Conservation (phyloP, 495 filamentous ascomycete genomes). For the Aspergillus asperescens region DNA sequence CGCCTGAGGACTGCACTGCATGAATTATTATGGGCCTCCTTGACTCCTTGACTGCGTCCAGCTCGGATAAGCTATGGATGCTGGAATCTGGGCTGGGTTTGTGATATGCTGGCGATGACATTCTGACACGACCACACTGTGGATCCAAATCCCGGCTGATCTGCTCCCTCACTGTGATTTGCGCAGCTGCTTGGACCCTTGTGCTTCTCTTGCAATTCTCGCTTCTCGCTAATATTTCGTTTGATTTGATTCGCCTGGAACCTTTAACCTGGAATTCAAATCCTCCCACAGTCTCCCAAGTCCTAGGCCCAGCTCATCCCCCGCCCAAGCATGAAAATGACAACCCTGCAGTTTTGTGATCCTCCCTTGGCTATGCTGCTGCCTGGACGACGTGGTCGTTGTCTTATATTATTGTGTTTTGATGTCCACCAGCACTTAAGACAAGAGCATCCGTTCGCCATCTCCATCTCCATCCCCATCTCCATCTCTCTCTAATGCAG, state of each 20-base stretch:
- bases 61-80: slow-evolving; percentile 10
- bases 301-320: no score
- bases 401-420: neutral
- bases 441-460: no score
- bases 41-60: neutral
- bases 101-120: neutral
- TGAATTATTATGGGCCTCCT: neutral
- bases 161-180: slow-evolving; percentile 5
- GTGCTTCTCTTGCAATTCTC: slow-evolving; percentile 1
- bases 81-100: neutral
- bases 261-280: slow-evolving; percentile 3
- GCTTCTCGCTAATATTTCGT: neutral
- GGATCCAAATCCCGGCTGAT: slow-evolving; percentile 11
- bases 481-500: neutral
- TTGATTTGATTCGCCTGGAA: slow-evolving; percentile 9
- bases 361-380: neutral
- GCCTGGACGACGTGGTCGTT: neutral
- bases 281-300: neutral
- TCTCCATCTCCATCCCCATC: no score
- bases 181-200: slow-evolving; percentile 4
- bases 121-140: slow-evolving; percentile 10
- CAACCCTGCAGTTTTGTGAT: neutral
- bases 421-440: neutral
- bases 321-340: neutral
- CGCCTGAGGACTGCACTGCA: neutral